A percentile compares a stretch with the other conserved stretches of the same genome.
Evolutionary conservation across 208 protist genomes (phyloP).

Genomic region (Leishmania turanica): DNA sequence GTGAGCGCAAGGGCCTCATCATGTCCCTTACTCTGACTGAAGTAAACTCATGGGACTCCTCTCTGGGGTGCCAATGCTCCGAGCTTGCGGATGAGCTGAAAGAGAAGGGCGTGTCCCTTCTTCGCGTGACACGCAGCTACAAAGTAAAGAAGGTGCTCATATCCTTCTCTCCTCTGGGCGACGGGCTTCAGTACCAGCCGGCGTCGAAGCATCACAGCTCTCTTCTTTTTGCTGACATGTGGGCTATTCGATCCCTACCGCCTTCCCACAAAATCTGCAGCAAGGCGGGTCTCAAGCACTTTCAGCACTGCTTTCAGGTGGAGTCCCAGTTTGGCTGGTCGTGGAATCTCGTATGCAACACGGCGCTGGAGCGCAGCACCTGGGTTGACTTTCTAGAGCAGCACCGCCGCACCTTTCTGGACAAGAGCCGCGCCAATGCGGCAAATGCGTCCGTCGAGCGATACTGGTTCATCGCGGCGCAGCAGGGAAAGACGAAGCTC

Average conservation of each 20-base stretch:
- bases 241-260: conserved; percentile 26
- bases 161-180: conserved; percentile 13
- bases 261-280: conserved; percentile 28
- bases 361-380: conserved; percentile 30
- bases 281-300: conserved; percentile 32
- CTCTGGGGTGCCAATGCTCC: conserved; percentile 16
- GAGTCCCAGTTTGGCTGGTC: conserved; percentile 34
- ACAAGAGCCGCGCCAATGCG: conserved; percentile 22
- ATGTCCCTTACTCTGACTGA: conserved; percentile 15
- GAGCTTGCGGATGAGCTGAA: conserved; percentile 25
- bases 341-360: conserved; percentile 45
- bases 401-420: conserved; percentile 24
- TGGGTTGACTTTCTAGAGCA: conserved; percentile 41
- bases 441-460: conserved; percentile 15
- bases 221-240: conserved; percentile 49
- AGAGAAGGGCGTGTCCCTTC: conserved; percentile 16
- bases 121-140: conserved; percentile 23
- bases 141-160: conserved; percentile 20
- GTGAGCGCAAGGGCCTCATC: neutral
- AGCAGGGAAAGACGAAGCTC: conserved; percentile 23
- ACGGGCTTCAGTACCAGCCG: conserved; percentile 27
- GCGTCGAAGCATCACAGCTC: conserved; percentile 23
- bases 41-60: conserved; percentile 14
- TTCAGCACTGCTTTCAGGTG: conserved; percentile 48
- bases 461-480: conserved; percentile 23